These are phyloP conservation scores for Thielaviopsis euricoi DNA, from an alignment of 2,329 filamentous ascomycete species.

Conservation along the genomic window DNA sequence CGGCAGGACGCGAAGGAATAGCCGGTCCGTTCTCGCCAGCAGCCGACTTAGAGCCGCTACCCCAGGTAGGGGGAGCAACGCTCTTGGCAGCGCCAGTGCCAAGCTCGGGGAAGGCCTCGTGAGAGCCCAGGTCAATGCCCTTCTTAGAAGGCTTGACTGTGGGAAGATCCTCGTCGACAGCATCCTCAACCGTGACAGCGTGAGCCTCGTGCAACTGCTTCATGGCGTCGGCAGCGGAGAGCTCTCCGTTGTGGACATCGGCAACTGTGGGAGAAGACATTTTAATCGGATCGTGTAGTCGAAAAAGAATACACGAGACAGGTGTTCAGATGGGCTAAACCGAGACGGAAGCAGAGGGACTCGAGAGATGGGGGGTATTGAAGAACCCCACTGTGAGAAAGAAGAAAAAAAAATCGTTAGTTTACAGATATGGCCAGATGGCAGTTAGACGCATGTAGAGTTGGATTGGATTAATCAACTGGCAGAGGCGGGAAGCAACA, in stretches of 20 bases:
- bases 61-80: slow-evolving; percentile 9
- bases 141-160: slow-evolving; percentile 22
- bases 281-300: slow-evolving; percentile 24
- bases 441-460: neutral
- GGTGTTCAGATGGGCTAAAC: slow-evolving; percentile 8
- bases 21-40: neutral
- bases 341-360: slow-evolving; percentile 6
- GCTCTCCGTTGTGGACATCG: slow-evolving; percentile 67
- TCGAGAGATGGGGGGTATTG: slow-evolving; percentile 1
- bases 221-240: slow-evolving; percentile 30
- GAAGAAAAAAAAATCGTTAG: neutral
- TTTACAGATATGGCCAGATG: neutral
- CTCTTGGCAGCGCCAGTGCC: slow-evolving; percentile 5
- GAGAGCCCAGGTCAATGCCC: slow-evolving; percentile 62
- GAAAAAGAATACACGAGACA: slow-evolving; percentile 10
- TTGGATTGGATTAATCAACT: neutral
- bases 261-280: slow-evolving; percentile 47
- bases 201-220: slow-evolving; percentile 30
- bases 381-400: slow-evolving; percentile 5
- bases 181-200: slow-evolving; percentile 43
- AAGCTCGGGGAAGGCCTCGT: slow-evolving; percentile 76
- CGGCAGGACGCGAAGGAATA: neutral
- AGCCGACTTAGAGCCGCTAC: neutral
- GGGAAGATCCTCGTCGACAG: slow-evolving; percentile 50
- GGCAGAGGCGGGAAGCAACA: neutral